A percentile compares a stretch with the other conserved stretches of the same genome.
Conservation (phyloP, 2,329 filamentous ascomycete genomes). For the Tricladium varicosporioides region DNA sequence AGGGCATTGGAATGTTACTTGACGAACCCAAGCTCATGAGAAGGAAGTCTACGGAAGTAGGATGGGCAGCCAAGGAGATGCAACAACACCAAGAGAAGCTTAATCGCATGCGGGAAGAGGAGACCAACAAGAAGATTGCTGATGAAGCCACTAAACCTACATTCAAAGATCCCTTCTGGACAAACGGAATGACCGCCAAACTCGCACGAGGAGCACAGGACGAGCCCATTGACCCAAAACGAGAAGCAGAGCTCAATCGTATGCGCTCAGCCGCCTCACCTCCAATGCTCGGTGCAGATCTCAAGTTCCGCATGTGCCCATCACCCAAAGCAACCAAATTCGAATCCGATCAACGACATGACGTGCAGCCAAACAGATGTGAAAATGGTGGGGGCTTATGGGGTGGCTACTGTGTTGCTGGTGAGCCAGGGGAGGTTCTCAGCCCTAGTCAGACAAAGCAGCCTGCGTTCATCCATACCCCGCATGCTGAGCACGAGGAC, state of each 20-base stretch:
- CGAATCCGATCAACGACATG: conserved; percentile 69
- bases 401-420: conserved; percentile 65
- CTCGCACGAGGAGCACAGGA: conserved; percentile 13
- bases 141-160: conserved; percentile 33
- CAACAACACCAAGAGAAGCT: conserved; percentile 35
- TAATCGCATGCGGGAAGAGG: conserved; percentile 32
- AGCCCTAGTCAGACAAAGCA: conserved; percentile 30
- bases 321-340: conserved; percentile 85
- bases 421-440: conserved; percentile 36
- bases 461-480: conserved; percentile 38
- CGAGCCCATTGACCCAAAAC: conserved; percentile 22
- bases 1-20: conserved; percentile 30
- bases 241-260: conserved; percentile 41
- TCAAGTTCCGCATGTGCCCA: conserved; percentile 75
- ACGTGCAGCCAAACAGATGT: conserved; percentile 52
- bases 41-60: conserved; percentile 32
- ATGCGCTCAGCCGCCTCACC: conserved; percentile 63
- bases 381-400: conserved; percentile 67
- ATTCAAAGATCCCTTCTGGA: conserved; percentile 35
- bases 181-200: conserved; percentile 34
- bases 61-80: conserved; percentile 35
- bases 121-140: conserved; percentile 33
- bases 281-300: conserved; percentile 83
- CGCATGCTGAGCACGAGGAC: conserved; percentile 35
- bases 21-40: conserved; percentile 22